Evolutionary conservation across 2,329 filamentous ascomycete species (phyloP), one percentile per base, ranked within the genome.

Genomic region (Fusarium fracticaudum): DNA sequence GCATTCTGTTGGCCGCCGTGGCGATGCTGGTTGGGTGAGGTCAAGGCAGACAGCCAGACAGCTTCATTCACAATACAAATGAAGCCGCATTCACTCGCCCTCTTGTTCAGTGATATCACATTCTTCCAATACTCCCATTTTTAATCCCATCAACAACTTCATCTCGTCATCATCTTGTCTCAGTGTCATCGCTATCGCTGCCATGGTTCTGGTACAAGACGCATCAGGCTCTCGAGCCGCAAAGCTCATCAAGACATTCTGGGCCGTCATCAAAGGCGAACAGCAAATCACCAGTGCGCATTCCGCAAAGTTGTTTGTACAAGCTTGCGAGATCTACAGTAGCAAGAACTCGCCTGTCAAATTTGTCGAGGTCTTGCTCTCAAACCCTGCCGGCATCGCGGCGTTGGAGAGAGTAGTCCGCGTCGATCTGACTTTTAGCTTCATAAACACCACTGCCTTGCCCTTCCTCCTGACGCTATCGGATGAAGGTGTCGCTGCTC

Each of bases 321-420:
- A 80, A 37, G 79, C 78, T 4, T 76, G 71, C 0, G 44, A 66
- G 9, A 18, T 41, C 6, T 67, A 72, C 11, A 73, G 69, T 11
- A 43, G 53, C 6, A 67, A 75, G 18, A 51, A 71, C 11, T 60
- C 71, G 0, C 65, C 79, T 6, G 61, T 71, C 8, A 68, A 69
- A n/a, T 80, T 72, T 18, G 67, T 83, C 6, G 81, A 83, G 44
- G 63, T 69, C 4, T 57, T 83, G 17, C 67, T 79, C 26, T 73
- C 76, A 2, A 78, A 67, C 48, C 33, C 69, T 5, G 15, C 59
- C 8, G 80, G 75, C 1, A 54, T 81, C 17, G 35, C 66, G 8
- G 76, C 77, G 5, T 22, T 81, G 9, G 72, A 76, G n/a, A 41
- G 64, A 31, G 76, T 76, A 11, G 76, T 82, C 8, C 79, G 80